Percentiles rank a stretch among this genome's conserved stretches.
Conservation (phyloP, 2,329 filamentous ascomycete genomes). For the Pseudocercospora eumusae region DNA sequence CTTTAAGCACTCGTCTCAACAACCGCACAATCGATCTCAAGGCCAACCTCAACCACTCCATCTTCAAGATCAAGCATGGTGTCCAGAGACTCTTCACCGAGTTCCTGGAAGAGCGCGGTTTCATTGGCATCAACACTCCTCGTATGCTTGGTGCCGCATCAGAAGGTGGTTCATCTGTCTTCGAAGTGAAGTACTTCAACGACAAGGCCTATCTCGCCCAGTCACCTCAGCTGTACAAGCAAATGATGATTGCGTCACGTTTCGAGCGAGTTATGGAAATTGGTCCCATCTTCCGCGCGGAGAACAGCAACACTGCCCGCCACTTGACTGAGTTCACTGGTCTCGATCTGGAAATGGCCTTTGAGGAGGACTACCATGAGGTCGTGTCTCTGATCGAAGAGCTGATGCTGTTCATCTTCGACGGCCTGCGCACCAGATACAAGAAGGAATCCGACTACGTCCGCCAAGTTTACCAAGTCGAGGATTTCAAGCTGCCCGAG, state of each 20-base stretch:
- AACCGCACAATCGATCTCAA: slow-evolving; percentile 93
- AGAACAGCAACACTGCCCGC: slow-evolving; percentile 79
- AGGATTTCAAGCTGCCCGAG: slow-evolving; percentile 73
- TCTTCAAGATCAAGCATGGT: slow-evolving; percentile 69
- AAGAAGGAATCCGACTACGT: slow-evolving; percentile 71
- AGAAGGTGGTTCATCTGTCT: slow-evolving; percentile 91
- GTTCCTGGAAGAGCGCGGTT: slow-evolving; percentile 73
- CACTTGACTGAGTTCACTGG: slow-evolving; percentile 89
- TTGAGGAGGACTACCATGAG: slow-evolving; percentile 75
- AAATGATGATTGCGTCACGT: slow-evolving; percentile 78
- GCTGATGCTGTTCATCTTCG: slow-evolving; percentile 77
- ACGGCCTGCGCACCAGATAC: slow-evolving; percentile 67
- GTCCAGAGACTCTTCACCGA: slow-evolving; percentile 72
- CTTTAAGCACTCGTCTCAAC: slow-evolving; percentile 80
- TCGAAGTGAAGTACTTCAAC: slow-evolving; percentile 86
- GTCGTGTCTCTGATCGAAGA: slow-evolving; percentile 71
- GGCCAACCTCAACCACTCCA: slow-evolving; percentile 85
- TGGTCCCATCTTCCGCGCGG: slow-evolving; percentile 80
- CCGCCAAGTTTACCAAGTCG: slow-evolving; percentile 72
- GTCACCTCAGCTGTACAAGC: slow-evolving; percentile 84
- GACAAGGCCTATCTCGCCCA: slow-evolving; percentile 78
- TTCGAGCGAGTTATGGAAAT: slow-evolving; percentile 77
- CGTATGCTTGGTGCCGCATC: slow-evolving; percentile 87
- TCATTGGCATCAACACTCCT: slow-evolving; percentile 84
- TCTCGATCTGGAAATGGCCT: slow-evolving; percentile 88